Percentiles rank a stretch among this genome's conserved stretches.
phyloP scores from a whole-genome alignment of 768 basidiomycete species.

The Daedalea quercina region DNA sequence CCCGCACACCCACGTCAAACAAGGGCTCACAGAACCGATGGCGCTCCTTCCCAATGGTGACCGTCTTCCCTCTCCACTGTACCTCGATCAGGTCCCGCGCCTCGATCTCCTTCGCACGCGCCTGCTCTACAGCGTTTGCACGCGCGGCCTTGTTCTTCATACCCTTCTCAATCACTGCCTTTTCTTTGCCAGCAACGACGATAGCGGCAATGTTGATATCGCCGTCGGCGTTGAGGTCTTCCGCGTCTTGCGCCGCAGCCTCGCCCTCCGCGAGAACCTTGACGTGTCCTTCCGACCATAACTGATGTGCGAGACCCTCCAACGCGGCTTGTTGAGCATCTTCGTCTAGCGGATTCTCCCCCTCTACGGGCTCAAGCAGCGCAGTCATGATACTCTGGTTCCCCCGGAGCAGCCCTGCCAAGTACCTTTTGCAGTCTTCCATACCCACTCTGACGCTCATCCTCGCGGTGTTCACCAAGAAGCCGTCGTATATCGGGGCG shows the following conservation, averaged over 20 bases:
- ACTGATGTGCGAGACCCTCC: conserved; percentile 54
- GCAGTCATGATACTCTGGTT: conserved; percentile 59
- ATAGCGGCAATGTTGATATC: conserved; percentile 87
- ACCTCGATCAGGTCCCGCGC: conserved; percentile 77
- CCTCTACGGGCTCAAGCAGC: conserved; percentile 46
- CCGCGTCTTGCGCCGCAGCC: conserved; percentile 30
- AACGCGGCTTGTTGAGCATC: conserved; percentile 45
- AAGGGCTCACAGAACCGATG: conserved; percentile 90
- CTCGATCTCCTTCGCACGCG: conserved; percentile 76
- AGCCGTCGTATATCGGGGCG: conserved; percentile 70
- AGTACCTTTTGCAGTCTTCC: conserved; percentile 65
- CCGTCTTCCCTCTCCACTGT: conserved; percentile 59
- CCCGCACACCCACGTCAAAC: conserved; percentile 44
- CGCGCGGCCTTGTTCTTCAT: conserved; percentile 74
- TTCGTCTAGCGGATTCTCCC: conserved; percentile 35
- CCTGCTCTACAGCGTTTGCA: conserved; percentile 72
- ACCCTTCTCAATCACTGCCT: conserved; percentile 79
- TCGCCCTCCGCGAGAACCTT: conserved; percentile 74
- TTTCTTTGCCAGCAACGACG: conserved; percentile 86
- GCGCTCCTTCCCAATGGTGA: conserved; percentile 81
- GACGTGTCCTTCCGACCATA: conserved; percentile 59
- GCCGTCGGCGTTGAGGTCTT: conserved; percentile 55
- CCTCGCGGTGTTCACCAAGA: conserved; percentile 48
- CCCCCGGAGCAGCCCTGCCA: conserved; percentile 63
- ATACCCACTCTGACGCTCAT: conserved; percentile 60